These are phyloP conservation scores for Coemansia sp. DNA, from an alignment of 371 early-diverging fungal genomes.

Conservation along the genomic window DNA sequence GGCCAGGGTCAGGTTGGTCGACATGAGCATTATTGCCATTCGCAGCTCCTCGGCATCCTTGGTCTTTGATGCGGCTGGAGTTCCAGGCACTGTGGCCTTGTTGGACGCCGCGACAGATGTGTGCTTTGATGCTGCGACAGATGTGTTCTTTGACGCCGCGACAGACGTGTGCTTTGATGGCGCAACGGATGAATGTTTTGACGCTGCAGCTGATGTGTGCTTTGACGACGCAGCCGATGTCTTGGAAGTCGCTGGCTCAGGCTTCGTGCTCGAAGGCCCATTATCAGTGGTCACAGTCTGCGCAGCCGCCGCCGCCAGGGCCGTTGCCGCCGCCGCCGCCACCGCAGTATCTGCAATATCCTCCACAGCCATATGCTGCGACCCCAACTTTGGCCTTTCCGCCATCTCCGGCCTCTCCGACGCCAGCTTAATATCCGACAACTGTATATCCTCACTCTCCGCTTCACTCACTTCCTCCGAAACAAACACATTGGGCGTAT, in stretches of 20 bases:
- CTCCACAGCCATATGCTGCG: conserved; percentile 24
- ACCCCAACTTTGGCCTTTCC: neutral
- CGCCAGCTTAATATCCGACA: conserved; percentile 18
- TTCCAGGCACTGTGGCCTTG: conserved; percentile 6
- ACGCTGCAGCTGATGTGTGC: neutral
- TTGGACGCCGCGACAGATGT: neutral
- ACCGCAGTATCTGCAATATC: conserved; percentile 31
- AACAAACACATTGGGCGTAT: conserved; percentile 40
- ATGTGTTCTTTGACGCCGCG: neutral
- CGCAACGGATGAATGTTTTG: neutral
- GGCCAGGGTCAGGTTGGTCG: conserved; percentile 38
- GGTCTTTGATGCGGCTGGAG: neutral
- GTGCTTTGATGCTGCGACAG: neutral
- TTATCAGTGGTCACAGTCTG: neutral
- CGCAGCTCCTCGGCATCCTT: conserved; percentile 37
- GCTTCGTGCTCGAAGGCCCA: conserved; percentile 30
- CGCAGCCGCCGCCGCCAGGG: neutral
- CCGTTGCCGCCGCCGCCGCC: conserved; percentile 27
- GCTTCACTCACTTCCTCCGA: conserved; percentile 15
- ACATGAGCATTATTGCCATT: conserved; percentile 33
- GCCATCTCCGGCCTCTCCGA: conserved; percentile 27
- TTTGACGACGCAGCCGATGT: conserved; percentile 8
- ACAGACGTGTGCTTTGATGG: neutral
- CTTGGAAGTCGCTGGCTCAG: conserved; percentile 32
- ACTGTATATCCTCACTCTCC: conserved; percentile 9